Base-by-base conservation (phyloP, 768 basidiomycete species). In the Chalciporus piperatus region DNA sequence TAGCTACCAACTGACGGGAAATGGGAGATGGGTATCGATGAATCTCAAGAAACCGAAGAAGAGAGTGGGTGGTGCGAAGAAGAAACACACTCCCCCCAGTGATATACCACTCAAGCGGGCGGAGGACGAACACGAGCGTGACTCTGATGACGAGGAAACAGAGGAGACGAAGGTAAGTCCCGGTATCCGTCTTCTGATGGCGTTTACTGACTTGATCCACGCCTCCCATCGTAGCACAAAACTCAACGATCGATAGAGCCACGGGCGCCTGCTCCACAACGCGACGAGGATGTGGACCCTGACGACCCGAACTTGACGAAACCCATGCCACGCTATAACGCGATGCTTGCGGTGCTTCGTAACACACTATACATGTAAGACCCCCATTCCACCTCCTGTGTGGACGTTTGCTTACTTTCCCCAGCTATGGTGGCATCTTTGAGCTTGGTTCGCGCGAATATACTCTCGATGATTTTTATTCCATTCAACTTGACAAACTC, bases 391-490 rank as follows among this genome's bases (percentile, higher is more conserved):
- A 32, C 12, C 27, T 4, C 13, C 56, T 37, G 30, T 25, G 37
- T 10, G n/a, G 3, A 6, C 4, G 6, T n/a, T 47, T 40, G 39
- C 17, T 37, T 17, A 10, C 23, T 13, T 3, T 28, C 3, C 45
- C 52, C 32, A 89, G 90, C 49, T 95, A 95, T 60, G 92, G 93
- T 10, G 92, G 93, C 0, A 95, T 95, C 16, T 87, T 83, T 58
- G 94, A 96, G 67, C 77, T 81, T 14, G 87, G 90, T 0, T 76
- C 87, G 12, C 79, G 82, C 20, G 93, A 97, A 67, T 93, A 89
- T 58, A 95, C 92, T 0, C 73, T 97, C 6, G 92, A 94, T 62
- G 94, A 96, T 60, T 97, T 95, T 61, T 75, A 92, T 68, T 75
- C 80, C 2, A 69, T 97, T 11, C 80, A 84, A 51, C 75, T 97